Evolutionary conservation across 768 basidiomycete species (phyloP), one percentile per base, ranked within the genome.

Genomic region (Lentinula guzmanii): DNA sequence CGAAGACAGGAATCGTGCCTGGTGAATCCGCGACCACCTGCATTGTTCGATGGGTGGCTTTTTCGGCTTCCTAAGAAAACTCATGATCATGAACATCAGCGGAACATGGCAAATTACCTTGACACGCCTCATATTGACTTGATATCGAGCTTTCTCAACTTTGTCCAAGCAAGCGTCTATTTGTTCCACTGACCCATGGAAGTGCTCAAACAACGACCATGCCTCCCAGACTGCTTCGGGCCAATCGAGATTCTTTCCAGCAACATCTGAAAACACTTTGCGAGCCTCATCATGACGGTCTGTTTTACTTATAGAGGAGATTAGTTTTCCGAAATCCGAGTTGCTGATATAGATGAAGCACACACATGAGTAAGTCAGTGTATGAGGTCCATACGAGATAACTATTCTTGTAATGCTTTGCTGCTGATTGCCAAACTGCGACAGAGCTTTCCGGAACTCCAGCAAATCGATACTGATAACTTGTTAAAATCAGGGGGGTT

Each of bases 211-310:
- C n/a, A 80, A 74, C 16, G 87, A 68, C 91, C 93, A 96, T 1
- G 91, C 88, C 60, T 95, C 92, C 87, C 92, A 96, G 7, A 98
- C 76, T 9, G 88, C 90, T 72, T 99, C 96, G 0, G 97, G 95
- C 89, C 95, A 98, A 72, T 99, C 96, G 42, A 98, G 67, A 54
- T 87, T 84, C 70, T 89, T 90, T 48, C 78, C 76, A 33, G 86
- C 82, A 4, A 90, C 77, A 62, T 87, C 85, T 45, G 76, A 72
- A 70, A 92, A 96, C 6, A 85, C 75, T 24, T 80, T 76, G 43
- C 93, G 85, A 2, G 89, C 90, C 51, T 82, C 75, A 15, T 85
- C 80, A 56, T 84, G 75, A 65, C 76, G 76, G 61, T 80, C 77
- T 39, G 80, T 73, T 69, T 83, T 83, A 65, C 86, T 86, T 65